Evolutionary conservation across 176 grass and related monocot species (phyloP).

Genomic region (Triticum turgidum): DNA sequence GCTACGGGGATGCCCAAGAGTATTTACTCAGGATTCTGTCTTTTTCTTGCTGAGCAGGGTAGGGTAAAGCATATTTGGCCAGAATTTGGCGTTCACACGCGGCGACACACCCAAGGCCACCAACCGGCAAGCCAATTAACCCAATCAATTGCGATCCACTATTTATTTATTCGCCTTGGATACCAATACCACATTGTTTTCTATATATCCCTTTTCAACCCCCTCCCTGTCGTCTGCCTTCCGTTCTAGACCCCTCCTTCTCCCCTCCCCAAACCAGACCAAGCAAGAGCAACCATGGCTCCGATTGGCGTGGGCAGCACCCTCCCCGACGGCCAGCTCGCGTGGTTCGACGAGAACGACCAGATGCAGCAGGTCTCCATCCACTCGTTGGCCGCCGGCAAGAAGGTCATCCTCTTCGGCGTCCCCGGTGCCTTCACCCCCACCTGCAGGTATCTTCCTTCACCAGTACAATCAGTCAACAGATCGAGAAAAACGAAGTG

Average conservation of each 20-base stretch:
- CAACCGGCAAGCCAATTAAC: not conserved
- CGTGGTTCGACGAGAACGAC: slow-evolving; percentile 74
- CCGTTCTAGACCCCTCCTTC: not conserved
- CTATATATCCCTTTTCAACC: not conserved
- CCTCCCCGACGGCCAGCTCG: slow-evolving; percentile 71
- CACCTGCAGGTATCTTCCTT: slow-evolving; percentile 72
- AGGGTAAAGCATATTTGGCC: not conserved
- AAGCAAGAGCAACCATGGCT: slow-evolving; percentile 46
- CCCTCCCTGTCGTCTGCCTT: not conserved
- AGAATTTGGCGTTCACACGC: slow-evolving; percentile 16
- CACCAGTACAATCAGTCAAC: not conserved
- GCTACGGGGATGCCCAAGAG: too few species aligned
- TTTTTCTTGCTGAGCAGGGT: not conserved
- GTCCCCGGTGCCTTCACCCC: slow-evolving; percentile 98
- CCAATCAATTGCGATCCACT: not conserved
- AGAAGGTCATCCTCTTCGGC: slow-evolving; percentile 95
- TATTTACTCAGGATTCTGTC: too few species aligned
- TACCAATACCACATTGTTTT: not conserved
- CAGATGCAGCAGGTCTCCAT: slow-evolving; percentile 72
- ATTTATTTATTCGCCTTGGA: not conserved
- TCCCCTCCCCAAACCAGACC: not conserved
- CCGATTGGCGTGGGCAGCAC: slow-evolving; percentile 69
- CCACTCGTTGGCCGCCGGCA: slow-evolving; percentile 69
- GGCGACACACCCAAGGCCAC: not conserved
- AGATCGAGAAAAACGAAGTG: not conserved